Conservation (phyloP, 73 alveolate species). For the Diophrys sp. region DNA sequence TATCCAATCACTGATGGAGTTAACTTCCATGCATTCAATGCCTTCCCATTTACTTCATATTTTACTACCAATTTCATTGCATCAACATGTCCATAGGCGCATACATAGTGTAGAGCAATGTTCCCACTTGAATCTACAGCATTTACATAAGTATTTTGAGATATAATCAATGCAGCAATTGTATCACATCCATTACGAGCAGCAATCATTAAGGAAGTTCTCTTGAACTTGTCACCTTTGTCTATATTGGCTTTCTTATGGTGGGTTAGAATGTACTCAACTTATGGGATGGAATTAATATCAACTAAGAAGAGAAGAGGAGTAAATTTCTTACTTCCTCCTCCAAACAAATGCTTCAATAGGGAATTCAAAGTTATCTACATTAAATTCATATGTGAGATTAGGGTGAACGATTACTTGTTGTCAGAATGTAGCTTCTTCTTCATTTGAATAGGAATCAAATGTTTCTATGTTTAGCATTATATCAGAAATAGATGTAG, state of each 20-base stretch:
- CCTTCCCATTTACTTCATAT: conserved; percentile 66
- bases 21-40: conserved; percentile 81
- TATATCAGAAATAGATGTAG: too few relatives aligned
- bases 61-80: conserved; percentile 70
- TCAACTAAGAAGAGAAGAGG: conserved; percentile 51
- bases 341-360: conserved; percentile 11
- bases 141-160: conserved; percentile 72
- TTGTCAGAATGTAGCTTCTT: too few relatives aligned
- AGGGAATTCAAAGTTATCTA: too few relatives aligned
- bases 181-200: conserved; percentile 79
- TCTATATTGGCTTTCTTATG: conserved; percentile 32
- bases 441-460: too few relatives aligned
- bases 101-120: conserved; percentile 85
- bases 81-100: conserved; percentile 76
- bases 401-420: too few relatives aligned
- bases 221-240: conserved; percentile 58
- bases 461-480: too few relatives aligned
- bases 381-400: too few relatives aligned
- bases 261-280: conserved; percentile 8
- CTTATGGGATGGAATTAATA: conserved; percentile 23
- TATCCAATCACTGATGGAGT: conserved; percentile 91
- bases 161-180: conserved; percentile 65
- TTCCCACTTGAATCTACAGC: conserved; percentile 79
- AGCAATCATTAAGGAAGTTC: conserved; percentile 84
- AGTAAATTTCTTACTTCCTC: conserved; percentile 69